Evolutionary conservation across 371 early-diverging fungal genomes (phyloP).

Genomic region (Apophysomyces elegans): DNA sequence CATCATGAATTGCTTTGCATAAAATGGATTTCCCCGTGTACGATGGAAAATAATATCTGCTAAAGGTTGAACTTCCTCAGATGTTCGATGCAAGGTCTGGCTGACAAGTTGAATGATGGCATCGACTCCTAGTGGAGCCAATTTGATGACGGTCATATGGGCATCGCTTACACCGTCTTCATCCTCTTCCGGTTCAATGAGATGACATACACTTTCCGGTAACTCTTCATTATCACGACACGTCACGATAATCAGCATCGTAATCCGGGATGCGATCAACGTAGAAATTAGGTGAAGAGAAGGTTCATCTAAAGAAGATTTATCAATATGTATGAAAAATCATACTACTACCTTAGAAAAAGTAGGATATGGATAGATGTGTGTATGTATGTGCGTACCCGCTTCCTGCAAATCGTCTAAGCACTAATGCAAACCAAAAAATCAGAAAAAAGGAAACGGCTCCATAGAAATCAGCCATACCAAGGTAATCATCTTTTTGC

Average conservation of each 20-base stretch:
- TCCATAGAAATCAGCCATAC: constrained; percentile 20
- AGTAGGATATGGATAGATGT: too few relatives aligned
- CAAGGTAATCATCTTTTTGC: constrained; percentile 44
- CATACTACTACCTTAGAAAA: not conserved
- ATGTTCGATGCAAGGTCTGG: constrained; percentile 35
- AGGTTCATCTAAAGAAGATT: constrained; percentile 36
- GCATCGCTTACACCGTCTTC: constrained; percentile 17
- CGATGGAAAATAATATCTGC: constrained; percentile 37
- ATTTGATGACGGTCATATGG: constrained; percentile 30
- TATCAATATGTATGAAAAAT: not conserved
- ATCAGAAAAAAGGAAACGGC: not conserved
- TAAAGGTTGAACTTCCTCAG: constrained; percentile 29
- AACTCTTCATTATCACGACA: constrained; percentile 41
- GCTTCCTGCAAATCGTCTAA: constrained; percentile 55
- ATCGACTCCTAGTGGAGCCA: constrained; percentile 28
- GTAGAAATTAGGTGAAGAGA: constrained; percentile 45
- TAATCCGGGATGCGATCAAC: constrained; percentile 34
- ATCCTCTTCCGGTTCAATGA: constrained; percentile 16
- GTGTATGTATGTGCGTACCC: constrained; percentile 21
- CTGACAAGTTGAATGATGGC: constrained; percentile 36
- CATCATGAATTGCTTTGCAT: constrained; percentile 42
- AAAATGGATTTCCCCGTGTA: constrained; percentile 53
- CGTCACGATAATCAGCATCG: constrained; percentile 47
- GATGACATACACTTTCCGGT: constrained; percentile 29
- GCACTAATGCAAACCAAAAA: constrained; percentile 26